These are phyloP conservation scores for Cladosporium halotolerans DNA, from an alignment of 2,329 filamentous ascomycete genomes.

Conservation along the genomic window DNA sequence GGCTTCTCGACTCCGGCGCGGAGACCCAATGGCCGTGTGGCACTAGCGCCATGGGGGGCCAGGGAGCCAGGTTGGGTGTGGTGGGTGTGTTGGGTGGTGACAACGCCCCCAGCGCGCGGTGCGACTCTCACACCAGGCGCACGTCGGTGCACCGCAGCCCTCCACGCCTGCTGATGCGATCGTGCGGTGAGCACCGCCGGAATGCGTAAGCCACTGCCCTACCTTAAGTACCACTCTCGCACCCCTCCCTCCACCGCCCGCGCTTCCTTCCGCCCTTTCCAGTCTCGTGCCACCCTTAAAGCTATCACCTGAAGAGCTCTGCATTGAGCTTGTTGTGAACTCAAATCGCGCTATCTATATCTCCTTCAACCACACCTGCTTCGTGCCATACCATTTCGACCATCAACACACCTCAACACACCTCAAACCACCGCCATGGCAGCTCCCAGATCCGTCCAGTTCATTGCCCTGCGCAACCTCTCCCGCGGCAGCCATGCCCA, in stretches of 20 bases:
- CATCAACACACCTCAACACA: background rate
- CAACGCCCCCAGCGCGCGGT: background rate
- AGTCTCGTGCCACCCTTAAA: background rate
- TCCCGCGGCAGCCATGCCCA: slow-evolving; percentile 31
- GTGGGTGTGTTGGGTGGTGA: background rate
- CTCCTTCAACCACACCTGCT: background rate
- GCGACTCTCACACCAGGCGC: background rate
- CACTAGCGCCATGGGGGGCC: background rate
- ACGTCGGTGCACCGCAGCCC: background rate
- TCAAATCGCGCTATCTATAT: background rate
- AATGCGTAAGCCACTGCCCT: background rate
- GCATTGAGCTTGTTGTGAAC: background rate
- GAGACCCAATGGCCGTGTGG: background rate
- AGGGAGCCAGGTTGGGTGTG: background rate
- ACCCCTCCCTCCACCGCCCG: background rate
- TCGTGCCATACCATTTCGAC: background rate
- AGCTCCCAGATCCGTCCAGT: slow-evolving; percentile 36
- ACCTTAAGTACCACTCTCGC: background rate
- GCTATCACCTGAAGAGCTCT: background rate
- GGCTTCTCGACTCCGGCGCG: background rate
- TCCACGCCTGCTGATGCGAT: background rate
- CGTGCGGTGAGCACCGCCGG: background rate
- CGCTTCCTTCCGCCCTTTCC: background rate
- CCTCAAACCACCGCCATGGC: slow-evolving; percentile 32
- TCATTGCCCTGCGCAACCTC: slow-evolving; percentile 38